Evolutionary conservation across 176 grass and related monocot genomes (phyloP).

Genomic region (Typha latifolia): DNA sequence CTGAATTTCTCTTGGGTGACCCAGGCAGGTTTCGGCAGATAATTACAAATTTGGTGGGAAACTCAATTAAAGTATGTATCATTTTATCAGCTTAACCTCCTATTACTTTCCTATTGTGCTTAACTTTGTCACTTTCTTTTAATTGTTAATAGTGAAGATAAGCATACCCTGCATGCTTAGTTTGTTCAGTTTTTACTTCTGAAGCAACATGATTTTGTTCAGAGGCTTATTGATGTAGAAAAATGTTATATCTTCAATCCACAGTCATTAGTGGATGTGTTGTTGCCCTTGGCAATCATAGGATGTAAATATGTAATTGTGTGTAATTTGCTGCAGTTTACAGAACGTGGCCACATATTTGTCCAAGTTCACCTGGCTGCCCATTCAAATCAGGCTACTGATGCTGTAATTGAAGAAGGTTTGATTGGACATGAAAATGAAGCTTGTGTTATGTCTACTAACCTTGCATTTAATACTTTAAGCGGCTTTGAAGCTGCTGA

Average conservation of each 20-base stretch:
- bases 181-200: neutral
- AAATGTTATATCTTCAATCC: no score
- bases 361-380: conserved; percentile 93
- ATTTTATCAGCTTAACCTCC: neutral
- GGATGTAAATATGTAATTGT: neutral
- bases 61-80: conserved; percentile 79
- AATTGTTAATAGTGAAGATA: neutral
- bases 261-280: no score
- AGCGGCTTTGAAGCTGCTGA: conserved; percentile 93
- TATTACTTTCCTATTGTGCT: neutral
- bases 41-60: conserved; percentile 95
- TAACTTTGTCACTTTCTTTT: neutral
- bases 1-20: conserved; percentile 81
- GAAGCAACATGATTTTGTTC: no score
- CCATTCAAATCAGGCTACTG: conserved; percentile 56
- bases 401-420: conserved; percentile 46
- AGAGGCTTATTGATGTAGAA: no score
- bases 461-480: conserved; percentile 49
- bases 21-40: conserved; percentile 95
- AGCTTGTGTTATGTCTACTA: conserved; percentile 26
- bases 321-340: conserved; percentile 48
- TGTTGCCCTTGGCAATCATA: neutral
- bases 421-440: conserved; percentile 52
- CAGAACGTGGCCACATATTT: conserved; percentile 87
- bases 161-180: no score